Evolutionary conservation across 495 filamentous ascomycete species (phyloP).

Genomic region (Trichoderma orchidacearum): DNA sequence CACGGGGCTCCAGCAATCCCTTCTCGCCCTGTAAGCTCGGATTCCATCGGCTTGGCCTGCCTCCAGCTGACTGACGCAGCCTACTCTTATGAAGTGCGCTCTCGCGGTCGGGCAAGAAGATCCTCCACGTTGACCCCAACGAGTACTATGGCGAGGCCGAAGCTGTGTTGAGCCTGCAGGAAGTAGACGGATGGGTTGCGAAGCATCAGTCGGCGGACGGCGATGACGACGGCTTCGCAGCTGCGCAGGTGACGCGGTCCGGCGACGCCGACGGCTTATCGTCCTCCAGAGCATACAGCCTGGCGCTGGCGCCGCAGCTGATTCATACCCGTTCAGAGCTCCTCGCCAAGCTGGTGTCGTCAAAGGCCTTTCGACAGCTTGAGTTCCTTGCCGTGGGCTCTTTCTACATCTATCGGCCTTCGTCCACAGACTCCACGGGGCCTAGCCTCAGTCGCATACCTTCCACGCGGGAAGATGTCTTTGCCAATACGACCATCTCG

Average conservation of each 20-base stretch:
- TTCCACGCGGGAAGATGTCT: slow-evolving; percentile 77
- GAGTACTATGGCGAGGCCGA: slow-evolving; percentile 77
- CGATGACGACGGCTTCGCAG: slow-evolving; percentile 8
- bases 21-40: slow-evolving; percentile 74
- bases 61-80: not conserved
- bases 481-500: slow-evolving; percentile 56
- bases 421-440: slow-evolving; percentile 9
- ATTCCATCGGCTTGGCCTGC: not conserved
- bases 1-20: slow-evolving; percentile 79
- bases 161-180: slow-evolving; percentile 76
- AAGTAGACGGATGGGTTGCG: slow-evolving; percentile 60
- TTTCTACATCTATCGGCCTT: slow-evolving; percentile 62
- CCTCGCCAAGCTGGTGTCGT: slow-evolving; percentile 66
- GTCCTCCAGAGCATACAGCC: slow-evolving; percentile 63
- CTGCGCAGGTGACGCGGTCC: slow-evolving; percentile 12
- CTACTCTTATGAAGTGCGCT: slow-evolving; percentile 52
- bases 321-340: slow-evolving; percentile 73
- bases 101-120: slow-evolving; percentile 79
- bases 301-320: slow-evolving; percentile 74
- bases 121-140: slow-evolving; percentile 82
- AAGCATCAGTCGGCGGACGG: slow-evolving; percentile 5
- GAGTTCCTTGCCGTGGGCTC: slow-evolving; percentile 91
- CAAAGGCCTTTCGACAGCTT: slow-evolving; percentile 73
- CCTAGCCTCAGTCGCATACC: slow-evolving; percentile 50
- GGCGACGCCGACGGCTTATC: slow-evolving; percentile 25